Conservation (phyloP, 2,329 filamentous ascomycete genomes). For the Colletotrichum tamarilloi region DNA sequence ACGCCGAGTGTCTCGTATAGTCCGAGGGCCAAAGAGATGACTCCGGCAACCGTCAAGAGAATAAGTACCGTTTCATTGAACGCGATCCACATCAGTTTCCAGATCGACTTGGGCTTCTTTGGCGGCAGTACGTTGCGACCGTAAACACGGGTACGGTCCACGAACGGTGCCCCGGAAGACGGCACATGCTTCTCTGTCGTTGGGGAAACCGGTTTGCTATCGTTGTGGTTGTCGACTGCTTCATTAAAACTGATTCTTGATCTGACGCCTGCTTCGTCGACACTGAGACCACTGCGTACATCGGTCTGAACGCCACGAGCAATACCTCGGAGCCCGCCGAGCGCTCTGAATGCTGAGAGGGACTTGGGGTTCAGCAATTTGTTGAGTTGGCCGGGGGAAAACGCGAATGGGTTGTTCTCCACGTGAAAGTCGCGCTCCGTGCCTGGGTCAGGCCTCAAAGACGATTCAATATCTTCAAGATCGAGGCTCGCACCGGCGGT, state of each 20-base stretch:
- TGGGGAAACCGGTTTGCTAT: background rate
- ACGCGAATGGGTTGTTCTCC: slow-evolving; percentile 80
- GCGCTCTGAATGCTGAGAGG: slow-evolving; percentile 75
- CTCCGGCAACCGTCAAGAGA: slow-evolving; percentile 66
- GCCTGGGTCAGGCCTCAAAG: slow-evolving; percentile 75
- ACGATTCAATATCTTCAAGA: slow-evolving; percentile 54
- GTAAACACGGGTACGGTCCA: slow-evolving; percentile 68
- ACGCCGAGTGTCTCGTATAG: slow-evolving; percentile 66
- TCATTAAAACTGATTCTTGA: slow-evolving; percentile 76
- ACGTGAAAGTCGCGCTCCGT: slow-evolving; percentile 75
- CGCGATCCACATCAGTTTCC: slow-evolving; percentile 63
- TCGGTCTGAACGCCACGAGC: slow-evolving; percentile 77
- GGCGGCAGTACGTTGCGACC: slow-evolving; percentile 46
- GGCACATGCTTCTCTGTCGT: background rate
- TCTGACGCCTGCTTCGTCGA: slow-evolving; percentile 73
- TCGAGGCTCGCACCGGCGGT: slow-evolving; percentile 24
- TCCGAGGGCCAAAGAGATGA: slow-evolving; percentile 67
- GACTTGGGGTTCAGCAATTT: slow-evolving; percentile 83
- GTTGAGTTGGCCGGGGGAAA: slow-evolving; percentile 77
- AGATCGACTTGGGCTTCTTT: slow-evolving; percentile 19
- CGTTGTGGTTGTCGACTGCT: slow-evolving; percentile 54
- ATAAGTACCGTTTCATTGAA: slow-evolving; percentile 72
- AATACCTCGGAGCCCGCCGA: slow-evolving; percentile 76
- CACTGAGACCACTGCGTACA: slow-evolving; percentile 70
- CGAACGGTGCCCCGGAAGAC: slow-evolving; percentile 37